phyloP scores from a whole-genome alignment of 164 flowering plant species.

The Tinospora cordifolia region DNA sequence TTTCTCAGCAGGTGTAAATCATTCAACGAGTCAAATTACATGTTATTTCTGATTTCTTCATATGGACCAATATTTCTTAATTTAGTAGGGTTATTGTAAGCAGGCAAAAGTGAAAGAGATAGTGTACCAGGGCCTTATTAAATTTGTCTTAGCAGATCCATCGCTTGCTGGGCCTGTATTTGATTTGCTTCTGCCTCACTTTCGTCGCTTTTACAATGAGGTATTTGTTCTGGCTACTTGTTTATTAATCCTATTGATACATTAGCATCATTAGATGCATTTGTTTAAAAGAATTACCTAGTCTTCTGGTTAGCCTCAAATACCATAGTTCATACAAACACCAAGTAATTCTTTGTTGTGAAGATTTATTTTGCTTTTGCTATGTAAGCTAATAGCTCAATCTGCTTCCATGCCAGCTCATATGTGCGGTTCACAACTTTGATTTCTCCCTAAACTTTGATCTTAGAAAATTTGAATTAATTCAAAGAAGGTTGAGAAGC shows the following conservation, averaged over 20 bases:
- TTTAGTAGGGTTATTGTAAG: constrained; percentile 14
- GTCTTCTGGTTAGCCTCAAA: too few relatives aligned
- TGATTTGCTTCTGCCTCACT: constrained; percentile 74
- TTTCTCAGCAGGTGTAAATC: constrained; percentile 65
- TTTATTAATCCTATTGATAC: not conserved
- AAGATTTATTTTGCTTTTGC: too few relatives aligned
- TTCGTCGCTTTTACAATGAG: constrained; percentile 54
- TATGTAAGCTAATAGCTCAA: too few relatives aligned
- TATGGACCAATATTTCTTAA: constrained; percentile 3
- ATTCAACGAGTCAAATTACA: constrained; percentile 7
- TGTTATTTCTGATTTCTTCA: not conserved
- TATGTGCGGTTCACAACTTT: too few relatives aligned
- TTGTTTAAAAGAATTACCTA: too few relatives aligned
- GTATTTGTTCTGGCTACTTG: constrained; percentile 23
- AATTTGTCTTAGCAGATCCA: constrained; percentile 67
- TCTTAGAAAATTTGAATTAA: too few relatives aligned
- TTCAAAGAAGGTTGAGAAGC: too few relatives aligned
- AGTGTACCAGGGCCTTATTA: constrained; percentile 58
- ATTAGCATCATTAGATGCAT: not conserved
- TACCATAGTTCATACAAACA: too few relatives aligned
- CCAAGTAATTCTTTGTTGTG: too few relatives aligned
- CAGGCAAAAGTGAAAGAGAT: constrained; percentile 66
- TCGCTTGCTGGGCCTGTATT: constrained; percentile 36
- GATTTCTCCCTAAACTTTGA: too few relatives aligned
- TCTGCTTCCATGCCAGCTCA: too few relatives aligned